phyloP scores from a whole-genome alignment of 2,329 filamentous ascomycete species.

The Penicillium brasilianum region DNA sequence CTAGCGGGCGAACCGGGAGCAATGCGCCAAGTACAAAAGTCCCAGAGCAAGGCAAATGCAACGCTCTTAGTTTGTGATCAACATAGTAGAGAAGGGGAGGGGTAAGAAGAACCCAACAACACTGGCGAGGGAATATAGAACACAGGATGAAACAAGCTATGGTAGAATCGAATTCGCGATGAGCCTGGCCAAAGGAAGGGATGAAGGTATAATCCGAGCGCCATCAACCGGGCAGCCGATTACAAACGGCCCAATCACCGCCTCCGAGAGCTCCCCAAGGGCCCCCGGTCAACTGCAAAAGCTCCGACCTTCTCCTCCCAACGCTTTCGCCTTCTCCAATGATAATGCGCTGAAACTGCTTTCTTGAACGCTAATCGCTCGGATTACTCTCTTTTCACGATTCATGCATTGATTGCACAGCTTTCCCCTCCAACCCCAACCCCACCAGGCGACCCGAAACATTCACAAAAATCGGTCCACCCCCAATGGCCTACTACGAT shows the following conservation, averaged over 20 bases:
- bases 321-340: slow-evolving; percentile 14
- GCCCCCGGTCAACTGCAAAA: slow-evolving; percentile 15
- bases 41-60: neutral
- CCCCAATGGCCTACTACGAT: slow-evolving; percentile 47
- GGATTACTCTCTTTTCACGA: neutral
- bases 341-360: slow-evolving; percentile 1
- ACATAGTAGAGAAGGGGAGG: slow-evolving; percentile 6
- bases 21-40: slow-evolving; percentile 10
- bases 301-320: slow-evolving; percentile 21
- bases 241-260: slow-evolving; percentile 26
- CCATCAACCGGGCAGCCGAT: slow-evolving; percentile 18
- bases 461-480: slow-evolving; percentile 6
- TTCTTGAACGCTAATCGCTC: neutral
- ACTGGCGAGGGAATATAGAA: too few species aligned
- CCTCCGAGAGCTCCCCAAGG: slow-evolving; percentile 10
- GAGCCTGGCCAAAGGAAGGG: neutral
- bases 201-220: slow-evolving; percentile 14
- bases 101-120: neutral
- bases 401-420: neutral
- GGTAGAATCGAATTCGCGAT: slow-evolving; percentile 4
- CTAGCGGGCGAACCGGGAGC: slow-evolving; percentile 12
- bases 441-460: neutral
- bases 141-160: neutral
- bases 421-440: neutral
- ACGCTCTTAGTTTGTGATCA: neutral